Evolutionary conservation across 352 stramenopile species (phyloP).

Genomic region (Globisporangium emineosum): DNA sequence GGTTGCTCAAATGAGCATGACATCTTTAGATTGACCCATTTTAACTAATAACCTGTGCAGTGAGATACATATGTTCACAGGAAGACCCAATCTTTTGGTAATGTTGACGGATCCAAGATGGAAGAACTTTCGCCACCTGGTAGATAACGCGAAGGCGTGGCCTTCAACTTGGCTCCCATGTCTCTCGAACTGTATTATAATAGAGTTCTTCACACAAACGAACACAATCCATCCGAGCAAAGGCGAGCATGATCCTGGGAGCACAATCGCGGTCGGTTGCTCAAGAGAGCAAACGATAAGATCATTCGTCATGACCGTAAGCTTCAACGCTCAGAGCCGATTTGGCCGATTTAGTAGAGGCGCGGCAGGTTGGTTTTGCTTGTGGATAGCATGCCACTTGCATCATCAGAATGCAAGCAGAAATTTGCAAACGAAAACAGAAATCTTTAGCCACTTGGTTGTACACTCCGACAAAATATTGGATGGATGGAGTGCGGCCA

Average conservation of each 20-base stretch:
- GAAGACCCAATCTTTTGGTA: too few species aligned
- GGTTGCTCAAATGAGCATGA: neutral
- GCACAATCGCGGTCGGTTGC: neutral
- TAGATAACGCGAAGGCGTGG: neutral
- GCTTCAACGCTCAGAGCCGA: neutral
- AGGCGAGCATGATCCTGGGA: too few species aligned
- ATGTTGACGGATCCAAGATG: neutral
- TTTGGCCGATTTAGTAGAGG: neutral
- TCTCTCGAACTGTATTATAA: too few species aligned
- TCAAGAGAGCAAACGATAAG: neutral
- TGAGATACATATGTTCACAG: neutral
- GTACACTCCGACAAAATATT: neutral
- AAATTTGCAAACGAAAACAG: neutral
- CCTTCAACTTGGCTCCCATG: neutral
- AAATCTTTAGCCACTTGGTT: neutral
- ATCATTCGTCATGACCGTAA: neutral
- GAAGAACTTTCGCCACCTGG: neutral
- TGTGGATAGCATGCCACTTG: neutral
- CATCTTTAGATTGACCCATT: too few species aligned
- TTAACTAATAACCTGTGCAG: neutral
- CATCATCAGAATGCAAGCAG: neutral
- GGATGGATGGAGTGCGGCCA: neutral
- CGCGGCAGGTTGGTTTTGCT: neutral
- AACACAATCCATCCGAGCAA: neutral
- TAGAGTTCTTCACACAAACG: too few species aligned